Evolutionary conservation across 495 filamentous ascomycete genomes (phyloP).

Genomic region (Penicillium pulvis): DNA sequence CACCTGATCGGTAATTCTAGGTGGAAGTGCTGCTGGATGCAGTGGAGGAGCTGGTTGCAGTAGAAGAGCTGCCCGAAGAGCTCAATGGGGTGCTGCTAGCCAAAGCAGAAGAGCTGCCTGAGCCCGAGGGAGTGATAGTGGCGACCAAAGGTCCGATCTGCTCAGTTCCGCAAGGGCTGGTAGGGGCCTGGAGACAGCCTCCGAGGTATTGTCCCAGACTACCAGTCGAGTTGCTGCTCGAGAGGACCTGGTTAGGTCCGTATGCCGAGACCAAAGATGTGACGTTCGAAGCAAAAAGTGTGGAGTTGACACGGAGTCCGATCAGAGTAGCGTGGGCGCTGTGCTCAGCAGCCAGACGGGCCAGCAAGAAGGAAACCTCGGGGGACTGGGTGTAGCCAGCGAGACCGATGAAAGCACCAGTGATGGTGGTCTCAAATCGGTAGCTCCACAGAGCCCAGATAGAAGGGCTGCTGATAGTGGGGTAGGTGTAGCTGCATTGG

Average conservation of each 20-base stretch:
- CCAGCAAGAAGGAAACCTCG: constrained; percentile 37
- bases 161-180: constrained; percentile 5
- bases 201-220: constrained; percentile 32
- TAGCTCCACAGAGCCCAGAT: constrained; percentile 2
- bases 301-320: constrained; percentile 20
- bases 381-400: constrained; percentile 37
- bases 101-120: too few species aligned
- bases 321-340: constrained; percentile 28
- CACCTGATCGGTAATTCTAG: too few species aligned
- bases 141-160: not conserved
- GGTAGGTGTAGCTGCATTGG: not conserved
- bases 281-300: not conserved
- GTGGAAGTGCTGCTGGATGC: too few species aligned
- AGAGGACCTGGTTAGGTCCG: constrained; percentile 28
- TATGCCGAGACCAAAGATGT: not conserved
- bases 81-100: too few species aligned
- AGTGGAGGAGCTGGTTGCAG: too few species aligned
- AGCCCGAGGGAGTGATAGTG: not conserved
- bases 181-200: constrained; percentile 29
- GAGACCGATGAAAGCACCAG: constrained; percentile 33
- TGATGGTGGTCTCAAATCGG: constrained; percentile 27
- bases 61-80: too few species aligned
- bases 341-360: constrained; percentile 37
- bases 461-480: not conserved
- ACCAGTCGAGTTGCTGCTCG: constrained; percentile 25